Evolutionary conservation across 1,139 yeast genomes (phyloP).

Genomic region (Wickerhamomyces sp.): DNA sequence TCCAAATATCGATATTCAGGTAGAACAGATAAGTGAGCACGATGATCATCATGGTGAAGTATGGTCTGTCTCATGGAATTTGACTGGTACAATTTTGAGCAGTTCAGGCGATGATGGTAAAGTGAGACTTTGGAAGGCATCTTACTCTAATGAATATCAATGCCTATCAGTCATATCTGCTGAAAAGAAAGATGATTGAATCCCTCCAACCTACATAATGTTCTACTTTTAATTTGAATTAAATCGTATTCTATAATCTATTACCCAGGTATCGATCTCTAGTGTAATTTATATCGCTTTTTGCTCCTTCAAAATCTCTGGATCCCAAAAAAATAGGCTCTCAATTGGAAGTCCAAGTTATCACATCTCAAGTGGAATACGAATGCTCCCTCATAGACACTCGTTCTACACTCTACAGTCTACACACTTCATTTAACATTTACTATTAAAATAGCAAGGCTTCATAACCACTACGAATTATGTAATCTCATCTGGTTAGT

Average conservation of each 20-base stretch:
- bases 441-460: background rate
- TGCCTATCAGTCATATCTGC: conserved; percentile 88
- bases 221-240: too few relatives aligned
- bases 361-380: too few relatives aligned
- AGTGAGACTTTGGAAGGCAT: conserved; percentile 86
- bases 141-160: conserved; percentile 81
- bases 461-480: background rate
- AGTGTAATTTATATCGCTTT: too few relatives aligned
- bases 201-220: too few relatives aligned
- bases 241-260: too few relatives aligned
- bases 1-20: conserved; percentile 27
- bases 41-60: conserved; percentile 86
- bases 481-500: background rate
- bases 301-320: too few relatives aligned
- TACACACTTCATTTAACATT: too few relatives aligned
- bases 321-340: too few relatives aligned
- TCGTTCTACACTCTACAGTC: too few relatives aligned
- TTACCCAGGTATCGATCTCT: too few relatives aligned
- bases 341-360: too few relatives aligned
- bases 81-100: conserved; percentile 87
- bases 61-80: conserved; percentile 94
- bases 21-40: conserved; percentile 51
- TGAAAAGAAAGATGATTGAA: conserved; percentile 31
- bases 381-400: too few relatives aligned
- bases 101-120: conserved; percentile 96